Conservation (phyloP, 2,329 filamentous ascomycete species). For the Paecilomyces formosus region DNA sequence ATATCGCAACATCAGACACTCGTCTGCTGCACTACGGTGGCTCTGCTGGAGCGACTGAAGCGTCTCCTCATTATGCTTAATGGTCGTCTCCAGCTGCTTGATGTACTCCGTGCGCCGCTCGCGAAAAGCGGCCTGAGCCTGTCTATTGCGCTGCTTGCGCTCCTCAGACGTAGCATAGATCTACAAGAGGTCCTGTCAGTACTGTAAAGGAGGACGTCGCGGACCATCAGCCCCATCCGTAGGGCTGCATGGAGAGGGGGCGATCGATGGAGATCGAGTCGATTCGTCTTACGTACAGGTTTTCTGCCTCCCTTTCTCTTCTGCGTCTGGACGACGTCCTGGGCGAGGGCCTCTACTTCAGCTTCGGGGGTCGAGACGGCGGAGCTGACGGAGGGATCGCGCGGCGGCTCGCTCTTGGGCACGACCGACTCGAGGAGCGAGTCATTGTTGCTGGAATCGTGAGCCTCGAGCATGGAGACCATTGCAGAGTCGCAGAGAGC, state of each 20-base stretch:
- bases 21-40: constrained; percentile 88
- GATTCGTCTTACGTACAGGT: constrained; percentile 59
- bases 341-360: constrained; percentile 31
- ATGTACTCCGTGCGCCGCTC: constrained; percentile 98
- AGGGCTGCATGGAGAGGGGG: constrained; percentile 1
- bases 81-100: constrained; percentile 95
- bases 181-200: constrained; percentile 39
- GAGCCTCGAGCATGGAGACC: constrained; percentile 38
- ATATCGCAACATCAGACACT: constrained; percentile 96
- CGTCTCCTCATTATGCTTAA: constrained; percentile 93
- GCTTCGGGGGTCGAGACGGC: constrained; percentile 40
- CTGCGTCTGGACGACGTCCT: constrained; percentile 48
- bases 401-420: constrained; percentile 34
- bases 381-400: constrained; percentile 37
- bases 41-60: constrained; percentile 88
- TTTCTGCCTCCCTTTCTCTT: constrained; percentile 98
- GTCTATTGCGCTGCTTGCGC: constrained; percentile 92
- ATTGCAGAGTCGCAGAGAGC: constrained; percentile 18
- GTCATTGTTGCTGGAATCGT: constrained; percentile 33
- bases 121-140: constrained; percentile 94
- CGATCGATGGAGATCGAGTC: neutral
- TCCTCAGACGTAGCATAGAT: constrained; percentile 99
- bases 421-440: constrained; percentile 31
- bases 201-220: no score
- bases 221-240: constrained; percentile 24